phyloP scores from a whole-genome alignment of 192 early-diverging fungal genomes.

The Radiomyces spectabilis region DNA sequence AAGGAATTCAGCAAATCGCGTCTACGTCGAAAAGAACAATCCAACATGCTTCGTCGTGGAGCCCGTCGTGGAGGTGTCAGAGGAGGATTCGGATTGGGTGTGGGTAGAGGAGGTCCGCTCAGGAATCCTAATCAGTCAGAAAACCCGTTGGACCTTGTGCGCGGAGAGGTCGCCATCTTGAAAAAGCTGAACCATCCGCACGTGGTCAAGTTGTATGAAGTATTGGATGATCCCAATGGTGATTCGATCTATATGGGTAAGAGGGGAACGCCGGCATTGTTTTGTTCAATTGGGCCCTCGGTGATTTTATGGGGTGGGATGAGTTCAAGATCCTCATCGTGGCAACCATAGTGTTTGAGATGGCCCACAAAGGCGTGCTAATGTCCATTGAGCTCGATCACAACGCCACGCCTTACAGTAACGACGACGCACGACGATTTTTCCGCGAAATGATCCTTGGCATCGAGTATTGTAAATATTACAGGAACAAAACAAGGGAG shows the following conservation, averaged over 20 bases:
- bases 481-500: neutral
- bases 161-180: constrained; percentile 85
- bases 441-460: constrained; percentile 87
- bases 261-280: too few species aligned
- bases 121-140: neutral
- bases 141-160: constrained; percentile 82
- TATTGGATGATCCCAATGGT: constrained; percentile 82
- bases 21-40: constrained; percentile 63
- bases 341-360: constrained; percentile 86
- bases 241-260: constrained; percentile 72
- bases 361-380: constrained; percentile 76
- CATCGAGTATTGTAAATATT: constrained; percentile 84
- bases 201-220: constrained; percentile 85
- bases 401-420: constrained; percentile 39
- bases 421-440: constrained; percentile 55
- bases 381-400: constrained; percentile 62
- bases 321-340: too few species aligned
- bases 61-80: constrained; percentile 28
- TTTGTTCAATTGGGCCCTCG: too few species aligned
- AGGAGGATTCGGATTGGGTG: constrained; percentile 41
- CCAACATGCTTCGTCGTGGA: constrained; percentile 39
- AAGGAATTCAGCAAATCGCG: constrained; percentile 92
- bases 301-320: too few species aligned
- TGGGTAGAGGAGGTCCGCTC: constrained; percentile 27
- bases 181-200: constrained; percentile 91